phyloP scores from a whole-genome alignment of 495 filamentous ascomycete genomes.

The Tuber magnatum region DNA sequence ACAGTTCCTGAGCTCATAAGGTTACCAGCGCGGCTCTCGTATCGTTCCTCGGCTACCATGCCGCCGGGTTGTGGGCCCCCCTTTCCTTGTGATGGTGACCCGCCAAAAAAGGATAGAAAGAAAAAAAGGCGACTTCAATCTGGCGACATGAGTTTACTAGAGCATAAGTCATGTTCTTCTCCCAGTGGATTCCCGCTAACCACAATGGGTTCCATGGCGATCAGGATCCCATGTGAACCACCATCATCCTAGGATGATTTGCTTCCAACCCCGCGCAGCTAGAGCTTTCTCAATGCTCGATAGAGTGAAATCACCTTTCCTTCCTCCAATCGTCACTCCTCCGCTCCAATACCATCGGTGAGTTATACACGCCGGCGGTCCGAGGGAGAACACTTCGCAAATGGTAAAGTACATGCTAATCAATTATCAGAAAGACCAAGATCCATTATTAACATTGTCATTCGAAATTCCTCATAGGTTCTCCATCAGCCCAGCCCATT shows the following conservation, averaged over 20 bases:
- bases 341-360: no score
- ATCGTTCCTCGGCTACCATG: no score
- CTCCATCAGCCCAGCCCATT: conserved; percentile 48
- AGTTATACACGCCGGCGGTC: no score
- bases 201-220: conserved; percentile 49
- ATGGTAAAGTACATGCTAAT: conserved; percentile 48
- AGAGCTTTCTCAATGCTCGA: conserved; percentile 56
- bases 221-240: conserved; percentile 44
- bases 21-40: conserved; percentile 49
- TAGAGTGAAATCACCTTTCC: conserved; percentile 52
- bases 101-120: no score
- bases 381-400: no score
- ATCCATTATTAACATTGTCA: conserved; percentile 52
- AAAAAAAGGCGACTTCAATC: no score
- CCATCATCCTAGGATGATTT: conserved; percentile 28
- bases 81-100: no score
- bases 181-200: conserved; percentile 53
- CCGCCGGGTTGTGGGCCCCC: no score
- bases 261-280: no score
- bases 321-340: conserved; percentile 42
- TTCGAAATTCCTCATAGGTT: conserved; percentile 52
- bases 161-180: conserved; percentile 42
- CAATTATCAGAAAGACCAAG: conserved; percentile 48
- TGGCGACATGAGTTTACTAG: no score
- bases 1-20: conserved; percentile 45